A percentile compares a stretch with the other conserved stretches of the same genome.
Conservation (phyloP, 2,329 filamentous ascomycete genomes). For the Akanthomyces muscarius region DNA sequence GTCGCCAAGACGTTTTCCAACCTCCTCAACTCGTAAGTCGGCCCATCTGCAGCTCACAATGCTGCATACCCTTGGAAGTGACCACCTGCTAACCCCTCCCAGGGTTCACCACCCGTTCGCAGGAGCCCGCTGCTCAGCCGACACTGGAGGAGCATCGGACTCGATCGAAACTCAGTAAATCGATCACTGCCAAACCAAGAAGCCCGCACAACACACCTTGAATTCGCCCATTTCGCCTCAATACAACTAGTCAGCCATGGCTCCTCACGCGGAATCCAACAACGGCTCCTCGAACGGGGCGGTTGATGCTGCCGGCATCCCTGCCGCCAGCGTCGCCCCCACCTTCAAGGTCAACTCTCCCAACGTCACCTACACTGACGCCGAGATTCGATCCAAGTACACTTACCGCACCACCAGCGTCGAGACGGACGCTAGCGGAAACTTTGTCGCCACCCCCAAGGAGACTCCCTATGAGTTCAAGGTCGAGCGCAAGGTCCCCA, state of each 20-base stretch:
- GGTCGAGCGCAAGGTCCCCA: conserved; percentile 88
- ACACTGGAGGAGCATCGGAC: conserved; percentile 77
- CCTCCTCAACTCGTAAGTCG: conserved; percentile 86
- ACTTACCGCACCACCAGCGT: conserved; percentile 93
- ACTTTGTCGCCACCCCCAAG: conserved; percentile 78
- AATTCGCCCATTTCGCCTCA: conserved; percentile 20
- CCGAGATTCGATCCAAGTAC: conserved; percentile 89
- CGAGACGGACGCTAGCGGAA: conserved; percentile 65
- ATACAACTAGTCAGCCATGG: conserved; percentile 59
- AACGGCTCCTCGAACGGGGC: conserved; percentile 58
- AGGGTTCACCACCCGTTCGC: conserved; percentile 95
- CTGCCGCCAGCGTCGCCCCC: conserved; percentile 46
- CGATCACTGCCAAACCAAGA: conserved; percentile 26
- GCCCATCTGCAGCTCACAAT: neutral
- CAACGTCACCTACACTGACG: conserved; percentile 86
- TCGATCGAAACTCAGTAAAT: conserved; percentile 56
- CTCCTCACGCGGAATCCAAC: conserved; percentile 75
- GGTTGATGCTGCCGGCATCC: conserved; percentile 41
- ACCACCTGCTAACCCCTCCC: conserved; percentile 18
- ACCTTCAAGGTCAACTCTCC: conserved; percentile 86
- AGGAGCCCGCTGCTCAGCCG: conserved; percentile 89
- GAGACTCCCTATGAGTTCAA: conserved; percentile 96
- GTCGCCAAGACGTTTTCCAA: conserved; percentile 97
- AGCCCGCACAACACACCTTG: conserved; percentile 21
- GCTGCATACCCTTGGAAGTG: neutral